Conservation (phyloP, 352 stramenopile species). For the Achlya hypogyna region DNA sequence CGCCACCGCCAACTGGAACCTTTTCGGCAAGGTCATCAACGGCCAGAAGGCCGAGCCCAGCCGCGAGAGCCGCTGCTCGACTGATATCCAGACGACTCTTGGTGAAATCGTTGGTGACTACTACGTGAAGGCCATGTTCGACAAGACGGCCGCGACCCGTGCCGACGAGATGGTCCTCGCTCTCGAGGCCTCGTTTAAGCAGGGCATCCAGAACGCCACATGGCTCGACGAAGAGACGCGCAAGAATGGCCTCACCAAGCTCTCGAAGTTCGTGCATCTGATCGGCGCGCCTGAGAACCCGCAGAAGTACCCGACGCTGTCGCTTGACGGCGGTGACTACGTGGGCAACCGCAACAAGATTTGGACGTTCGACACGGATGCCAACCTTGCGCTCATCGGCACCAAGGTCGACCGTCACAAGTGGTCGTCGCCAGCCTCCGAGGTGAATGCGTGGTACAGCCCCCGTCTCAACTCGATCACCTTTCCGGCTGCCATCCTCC, state of each 20-base stretch:
- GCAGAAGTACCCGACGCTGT: background rate
- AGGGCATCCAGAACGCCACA: background rate
- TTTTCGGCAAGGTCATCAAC: slow-evolving; percentile 12
- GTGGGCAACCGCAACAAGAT: background rate
- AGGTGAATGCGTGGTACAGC: slow-evolving; percentile 45
- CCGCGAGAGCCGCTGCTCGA: background rate
- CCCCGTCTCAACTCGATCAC: slow-evolving; percentile 40
- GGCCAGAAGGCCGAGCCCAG: slow-evolving; percentile 11
- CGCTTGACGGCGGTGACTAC: background rate
- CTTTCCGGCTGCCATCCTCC: slow-evolving; percentile 77
- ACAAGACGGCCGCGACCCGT: background rate
- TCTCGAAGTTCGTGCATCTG: slow-evolving; percentile 13
- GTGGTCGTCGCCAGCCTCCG: slow-evolving; percentile 62
- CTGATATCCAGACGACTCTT: background rate
- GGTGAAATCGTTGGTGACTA: slow-evolving; percentile 15
- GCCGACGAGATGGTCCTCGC: slow-evolving; percentile 11
- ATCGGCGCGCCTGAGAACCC: background rate
- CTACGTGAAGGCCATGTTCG: slow-evolving; percentile 6
- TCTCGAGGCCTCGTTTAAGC: background rate
- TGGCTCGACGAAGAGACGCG: slow-evolving; percentile 7
- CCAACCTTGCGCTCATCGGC: slow-evolving; percentile 5
- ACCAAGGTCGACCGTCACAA: slow-evolving; percentile 19
- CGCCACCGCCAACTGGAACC: slow-evolving; percentile 14
- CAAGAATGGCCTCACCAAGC: slow-evolving; percentile 9
- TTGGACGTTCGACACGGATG: background rate